Conservation (phyloP, 257 asterid species). For the Ajuga chamaepitys region DNA sequence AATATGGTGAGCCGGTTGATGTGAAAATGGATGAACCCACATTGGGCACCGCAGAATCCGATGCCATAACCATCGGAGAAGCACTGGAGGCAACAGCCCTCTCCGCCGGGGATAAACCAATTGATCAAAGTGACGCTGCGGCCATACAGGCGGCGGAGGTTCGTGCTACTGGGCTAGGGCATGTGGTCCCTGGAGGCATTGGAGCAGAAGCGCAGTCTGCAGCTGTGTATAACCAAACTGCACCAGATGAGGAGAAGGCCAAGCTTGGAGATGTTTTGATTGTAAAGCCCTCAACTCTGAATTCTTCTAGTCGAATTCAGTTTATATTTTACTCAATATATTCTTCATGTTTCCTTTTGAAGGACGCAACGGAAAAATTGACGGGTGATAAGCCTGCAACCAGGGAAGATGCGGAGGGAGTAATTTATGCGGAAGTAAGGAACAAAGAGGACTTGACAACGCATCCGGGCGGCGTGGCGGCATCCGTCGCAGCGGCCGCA, state of each 20-base stretch:
- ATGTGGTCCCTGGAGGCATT: constrained; percentile 39
- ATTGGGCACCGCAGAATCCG: neutral
- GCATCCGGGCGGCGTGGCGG: constrained; percentile 50
- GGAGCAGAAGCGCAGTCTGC: constrained; percentile 50
- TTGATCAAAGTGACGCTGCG: constrained; percentile 48
- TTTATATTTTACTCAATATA: too few relatives aligned
- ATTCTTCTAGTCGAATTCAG: too few relatives aligned
- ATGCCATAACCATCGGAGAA: constrained; percentile 50
- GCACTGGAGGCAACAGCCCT: constrained; percentile 59
- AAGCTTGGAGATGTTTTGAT: constrained; percentile 38
- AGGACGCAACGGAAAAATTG: constrained; percentile 48
- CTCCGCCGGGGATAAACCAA: constrained; percentile 38
- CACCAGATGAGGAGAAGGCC: constrained; percentile 30
- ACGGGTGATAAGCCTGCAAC: constrained; percentile 41
- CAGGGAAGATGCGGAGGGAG: constrained; percentile 54
- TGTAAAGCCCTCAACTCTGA: neutral
- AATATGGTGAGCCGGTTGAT: constrained; percentile 17
- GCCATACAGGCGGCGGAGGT: constrained; percentile 63
- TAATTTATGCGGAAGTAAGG: constrained; percentile 41
- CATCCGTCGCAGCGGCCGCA: constrained; percentile 41
- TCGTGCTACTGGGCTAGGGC: constrained; percentile 49
- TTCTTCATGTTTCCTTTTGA: neutral
- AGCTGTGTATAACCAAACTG: constrained; percentile 19
- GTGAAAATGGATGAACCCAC: neutral
- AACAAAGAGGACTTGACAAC: constrained; percentile 30